Base-by-base conservation (phyloP, 306 rosid genomes). In the Prunus campanulata region DNA sequence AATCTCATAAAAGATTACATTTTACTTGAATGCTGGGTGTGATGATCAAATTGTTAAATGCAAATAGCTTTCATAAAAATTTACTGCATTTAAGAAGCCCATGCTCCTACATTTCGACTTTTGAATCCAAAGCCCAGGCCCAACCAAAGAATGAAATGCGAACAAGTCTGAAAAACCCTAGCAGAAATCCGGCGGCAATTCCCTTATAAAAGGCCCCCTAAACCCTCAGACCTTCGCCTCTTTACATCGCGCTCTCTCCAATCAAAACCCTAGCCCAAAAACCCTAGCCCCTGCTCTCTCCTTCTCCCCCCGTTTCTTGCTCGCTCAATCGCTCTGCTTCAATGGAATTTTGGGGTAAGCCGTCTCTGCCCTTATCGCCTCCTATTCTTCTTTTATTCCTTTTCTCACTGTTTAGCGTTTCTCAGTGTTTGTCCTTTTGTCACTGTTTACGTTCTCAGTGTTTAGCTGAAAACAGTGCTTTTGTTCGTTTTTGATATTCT, bases 301-400 rank as follows among this genome's bases (percentile, higher is more conserved):
- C 11, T 6, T 62, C 48, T 16, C 14, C 24, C 13, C 11, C 5
- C 47, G 59, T 60, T 16, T 72, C 68, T 32, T 13, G 24, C 68
- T 63, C 13, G 3, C 44, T 63, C 3, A 44, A 13, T 66, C 39
- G 0, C 50, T 11, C 68, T 14, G 11, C 80, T 60, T 35, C 78
- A 46, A 93, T 93, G 98, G 96, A 91, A 87, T 93, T 93, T 70
- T 93, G 98, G 98, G 98, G 98, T 93, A 83, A 78, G 60, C 39
- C 50, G 22, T 39, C 35, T 51, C 66, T 20, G n/a, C 5, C 75
- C n/a, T 15, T 1, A 2, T 29, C 52, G 12, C 20, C 14, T 14
- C 16, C 35, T 30, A 3, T 7, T 63, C 22, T 14, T 12, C 44
- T 47, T 46, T 74, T 10, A 1, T 56, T 24, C 10, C 9, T 56